These are phyloP conservation scores for Calonectria ilicicola DNA, from an alignment of 2,329 filamentous ascomycete species.

Conservation along the genomic window DNA sequence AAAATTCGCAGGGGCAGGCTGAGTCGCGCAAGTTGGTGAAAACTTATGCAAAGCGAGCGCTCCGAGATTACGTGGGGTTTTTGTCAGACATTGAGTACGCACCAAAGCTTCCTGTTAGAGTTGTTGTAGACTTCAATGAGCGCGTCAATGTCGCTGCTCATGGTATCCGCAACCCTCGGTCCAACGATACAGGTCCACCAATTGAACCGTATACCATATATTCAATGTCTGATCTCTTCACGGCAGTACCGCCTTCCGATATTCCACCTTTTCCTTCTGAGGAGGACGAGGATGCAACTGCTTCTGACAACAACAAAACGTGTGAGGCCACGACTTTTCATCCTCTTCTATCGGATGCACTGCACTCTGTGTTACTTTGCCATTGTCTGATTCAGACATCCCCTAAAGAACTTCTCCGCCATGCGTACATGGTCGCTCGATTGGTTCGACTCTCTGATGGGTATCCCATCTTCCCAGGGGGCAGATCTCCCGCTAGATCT, in stretches of 20 bases:
- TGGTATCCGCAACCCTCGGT: constrained; percentile 56
- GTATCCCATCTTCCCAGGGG: constrained; percentile 83
- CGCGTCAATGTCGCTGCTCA: constrained; percentile 69
- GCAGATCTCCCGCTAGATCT: constrained; percentile 76
- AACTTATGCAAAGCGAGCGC: constrained; percentile 78
- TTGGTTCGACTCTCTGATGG: constrained; percentile 80
- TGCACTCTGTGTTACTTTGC: constrained; percentile 82
- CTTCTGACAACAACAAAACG: constrained; percentile 29
- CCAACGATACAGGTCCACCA: constrained; percentile 44
- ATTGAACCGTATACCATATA: constrained; percentile 54
- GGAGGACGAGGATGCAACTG: constrained; percentile 50
- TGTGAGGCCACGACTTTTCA: constrained; percentile 73
- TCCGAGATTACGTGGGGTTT: constrained; percentile 81
- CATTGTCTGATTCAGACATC: constrained; percentile 86
- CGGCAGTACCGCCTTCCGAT: constrained; percentile 72
- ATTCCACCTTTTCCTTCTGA: constrained; percentile 75
- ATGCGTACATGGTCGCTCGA: constrained; percentile 85
- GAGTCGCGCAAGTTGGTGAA: constrained; percentile 74
- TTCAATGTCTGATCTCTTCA: constrained; percentile 74
- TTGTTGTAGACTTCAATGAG: constrained; percentile 67
- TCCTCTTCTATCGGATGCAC: constrained; percentile 81
- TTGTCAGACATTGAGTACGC: constrained; percentile 83
- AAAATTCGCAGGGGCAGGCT: constrained; percentile 30
- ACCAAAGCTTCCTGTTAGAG: constrained; percentile 72
- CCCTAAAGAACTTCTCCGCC: constrained; percentile 79